Conservation (phyloP, 2,329 filamentous ascomycete genomes). For the Beauveria caledonica region DNA sequence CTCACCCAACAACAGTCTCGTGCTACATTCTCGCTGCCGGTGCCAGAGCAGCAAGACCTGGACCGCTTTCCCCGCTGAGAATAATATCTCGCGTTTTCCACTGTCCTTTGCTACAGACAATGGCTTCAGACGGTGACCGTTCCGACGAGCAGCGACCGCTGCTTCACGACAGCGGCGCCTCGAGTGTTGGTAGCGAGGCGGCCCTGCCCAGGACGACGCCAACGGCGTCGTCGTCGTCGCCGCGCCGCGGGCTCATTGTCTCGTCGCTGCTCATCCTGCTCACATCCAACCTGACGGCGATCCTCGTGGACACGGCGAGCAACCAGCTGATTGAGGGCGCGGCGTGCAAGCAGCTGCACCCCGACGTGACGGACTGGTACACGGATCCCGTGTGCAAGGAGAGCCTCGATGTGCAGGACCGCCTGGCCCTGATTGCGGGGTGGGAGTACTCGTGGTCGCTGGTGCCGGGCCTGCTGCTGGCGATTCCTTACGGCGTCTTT, state of each 20-base stretch:
- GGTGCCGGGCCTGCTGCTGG: not conserved
- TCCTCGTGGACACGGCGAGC: not conserved
- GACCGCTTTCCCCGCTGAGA: not conserved
- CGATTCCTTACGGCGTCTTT: conserved; percentile 6
- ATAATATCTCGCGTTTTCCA: too few relatives aligned
- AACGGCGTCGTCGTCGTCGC: too few relatives aligned
- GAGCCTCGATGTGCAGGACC: not conserved
- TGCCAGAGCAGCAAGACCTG: not conserved
- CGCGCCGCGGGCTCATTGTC: not conserved
- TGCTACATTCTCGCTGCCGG: not conserved
- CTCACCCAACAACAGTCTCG: too few relatives aligned
- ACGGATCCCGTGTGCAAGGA: conserved; percentile 4
- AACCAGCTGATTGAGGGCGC: conserved; percentile 9
- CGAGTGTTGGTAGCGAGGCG: too few relatives aligned
- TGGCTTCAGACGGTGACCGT: not conserved
- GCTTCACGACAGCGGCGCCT: not conserved
- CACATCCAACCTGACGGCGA: not conserved
- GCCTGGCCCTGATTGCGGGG: not conserved
- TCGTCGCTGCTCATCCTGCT: conserved; percentile 1
- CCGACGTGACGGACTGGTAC: not conserved
- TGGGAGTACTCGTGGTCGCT: not conserved
- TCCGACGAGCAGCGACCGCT: not conserved
- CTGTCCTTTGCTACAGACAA: not conserved
- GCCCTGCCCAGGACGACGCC: too few relatives aligned
- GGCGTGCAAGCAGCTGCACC: conserved; percentile 5